A percentile compares a stretch with the other conserved stretches of the same genome.
Conservation (phyloP, 2,329 filamentous ascomycete genomes). For the Penicillium polonicum region DNA sequence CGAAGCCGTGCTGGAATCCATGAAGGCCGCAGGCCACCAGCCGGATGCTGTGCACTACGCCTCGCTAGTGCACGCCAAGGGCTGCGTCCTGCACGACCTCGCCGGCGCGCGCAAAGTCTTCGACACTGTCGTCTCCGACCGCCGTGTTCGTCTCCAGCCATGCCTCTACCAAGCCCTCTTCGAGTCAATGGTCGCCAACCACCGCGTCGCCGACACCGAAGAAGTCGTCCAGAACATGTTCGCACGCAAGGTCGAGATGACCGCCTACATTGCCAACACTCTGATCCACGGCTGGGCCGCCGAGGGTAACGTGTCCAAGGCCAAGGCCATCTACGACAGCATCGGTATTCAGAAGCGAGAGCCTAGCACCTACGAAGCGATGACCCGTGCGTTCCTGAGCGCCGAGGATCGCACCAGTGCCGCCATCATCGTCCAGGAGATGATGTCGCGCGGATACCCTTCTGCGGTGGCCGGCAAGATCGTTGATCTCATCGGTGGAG, state of each 20-base stretch:
- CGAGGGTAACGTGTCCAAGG: constrained; percentile 75
- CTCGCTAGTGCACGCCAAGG: constrained; percentile 90
- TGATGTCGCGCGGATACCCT: constrained; percentile 86
- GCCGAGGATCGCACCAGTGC: constrained; percentile 77
- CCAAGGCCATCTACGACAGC: constrained; percentile 74
- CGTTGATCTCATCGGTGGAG: constrained; percentile 73
- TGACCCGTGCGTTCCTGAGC: constrained; percentile 89
- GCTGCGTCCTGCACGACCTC: constrained; percentile 91
- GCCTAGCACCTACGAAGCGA: constrained; percentile 97
- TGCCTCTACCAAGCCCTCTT: constrained; percentile 96
- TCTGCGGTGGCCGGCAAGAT: constrained; percentile 91
- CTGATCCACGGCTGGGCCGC: constrained; percentile 95
- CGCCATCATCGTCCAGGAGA: constrained; percentile 79
- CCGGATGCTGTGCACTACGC: constrained; percentile 95
- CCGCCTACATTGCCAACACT: constrained; percentile 97
- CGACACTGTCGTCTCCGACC: constrained; percentile 70
- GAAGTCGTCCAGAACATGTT: constrained; percentile 74
- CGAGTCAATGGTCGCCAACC: constrained; percentile 94
- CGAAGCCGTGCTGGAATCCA: constrained; percentile 75
- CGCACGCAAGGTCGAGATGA: constrained; percentile 72
- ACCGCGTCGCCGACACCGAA: constrained; percentile 74
- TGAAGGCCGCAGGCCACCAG: constrained; percentile 69
- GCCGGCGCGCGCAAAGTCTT: constrained; percentile 78
- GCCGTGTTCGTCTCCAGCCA: constrained; percentile 68
- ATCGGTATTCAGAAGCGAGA: constrained; percentile 78